These are phyloP conservation scores for Naegleria lovaniensis DNA, from an alignment of 208 protist species.

Conservation along the genomic window DNA sequence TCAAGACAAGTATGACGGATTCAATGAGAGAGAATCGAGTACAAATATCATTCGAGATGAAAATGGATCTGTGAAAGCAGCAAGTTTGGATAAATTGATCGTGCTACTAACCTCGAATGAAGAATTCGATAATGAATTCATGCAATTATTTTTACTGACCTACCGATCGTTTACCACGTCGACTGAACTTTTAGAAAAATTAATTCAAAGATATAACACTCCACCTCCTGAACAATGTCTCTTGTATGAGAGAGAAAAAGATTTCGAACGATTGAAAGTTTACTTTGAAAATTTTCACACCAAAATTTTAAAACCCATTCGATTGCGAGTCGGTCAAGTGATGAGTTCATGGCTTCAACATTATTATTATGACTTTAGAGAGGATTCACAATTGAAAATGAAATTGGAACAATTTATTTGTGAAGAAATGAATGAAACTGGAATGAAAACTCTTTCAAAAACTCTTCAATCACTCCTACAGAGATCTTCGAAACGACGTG, in stretches of 20 bases:
- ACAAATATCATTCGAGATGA: not conserved
- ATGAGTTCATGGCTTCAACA: not conserved
- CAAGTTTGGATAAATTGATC: conserved; percentile 28
- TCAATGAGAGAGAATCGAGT: not conserved
- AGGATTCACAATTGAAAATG: not conserved
- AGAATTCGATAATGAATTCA: not conserved
- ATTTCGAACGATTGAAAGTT: not conserved
- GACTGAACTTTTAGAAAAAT: conserved; percentile 19
- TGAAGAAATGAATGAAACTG: not conserved
- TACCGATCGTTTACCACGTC: conserved; percentile 23
- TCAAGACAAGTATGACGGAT: not conserved
- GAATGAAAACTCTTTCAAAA: not conserved
- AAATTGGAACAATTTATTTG: not conserved
- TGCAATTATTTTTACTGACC: conserved; percentile 26
- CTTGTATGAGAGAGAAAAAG: not conserved
- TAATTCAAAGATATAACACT: conserved; percentile 1
- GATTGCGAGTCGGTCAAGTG: not conserved
- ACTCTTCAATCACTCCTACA: not conserved
- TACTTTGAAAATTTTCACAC: not conserved
- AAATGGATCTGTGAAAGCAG: not conserved
- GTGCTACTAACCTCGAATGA: not conserved
- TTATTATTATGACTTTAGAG: conserved; percentile 22
- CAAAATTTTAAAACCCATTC: not conserved
- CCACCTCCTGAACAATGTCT: not conserved
- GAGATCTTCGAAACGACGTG: not conserved